These are phyloP conservation scores for Moringa oleifera DNA, from an alignment of 345 rosid species.

Conservation along the genomic window DNA sequence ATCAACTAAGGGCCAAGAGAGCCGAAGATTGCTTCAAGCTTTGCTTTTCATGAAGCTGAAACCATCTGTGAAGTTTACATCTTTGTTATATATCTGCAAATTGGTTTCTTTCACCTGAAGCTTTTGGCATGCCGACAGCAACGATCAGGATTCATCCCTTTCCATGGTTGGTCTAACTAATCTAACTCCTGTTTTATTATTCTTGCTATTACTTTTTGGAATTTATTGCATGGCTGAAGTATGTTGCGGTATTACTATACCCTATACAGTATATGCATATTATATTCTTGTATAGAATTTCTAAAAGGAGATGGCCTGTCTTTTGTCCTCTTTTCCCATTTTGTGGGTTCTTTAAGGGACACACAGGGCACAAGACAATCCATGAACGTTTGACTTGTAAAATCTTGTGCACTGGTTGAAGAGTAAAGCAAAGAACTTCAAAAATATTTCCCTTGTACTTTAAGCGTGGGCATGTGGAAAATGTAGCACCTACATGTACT, in stretches of 20 bases:
- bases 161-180: slow-evolving; percentile 32
- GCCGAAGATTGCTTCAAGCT: slow-evolving; percentile 15
- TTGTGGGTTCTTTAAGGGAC: slow-evolving; percentile 14
- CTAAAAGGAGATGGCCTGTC: background rate
- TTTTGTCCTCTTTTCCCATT: slow-evolving; percentile 1
- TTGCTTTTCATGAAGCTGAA: slow-evolving; percentile 25
- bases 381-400: slow-evolving; percentile 35
- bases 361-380: slow-evolving; percentile 15
- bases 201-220: background rate
- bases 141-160: slow-evolving; percentile 23
- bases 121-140: slow-evolving; percentile 18
- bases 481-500: slow-evolving; percentile 66
- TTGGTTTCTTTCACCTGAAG: slow-evolving; percentile 43
- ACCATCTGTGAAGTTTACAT: slow-evolving; percentile 23
- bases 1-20: slow-evolving; percentile 6
- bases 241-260: background rate
- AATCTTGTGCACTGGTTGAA: slow-evolving; percentile 37
- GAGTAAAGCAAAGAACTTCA: slow-evolving; percentile 83
- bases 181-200: slow-evolving; percentile 20
- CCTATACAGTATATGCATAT: slow-evolving; percentile 13
- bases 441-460: slow-evolving; percentile 73
- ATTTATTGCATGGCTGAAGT: slow-evolving; percentile 5
- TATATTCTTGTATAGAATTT: slow-evolving; percentile 8
- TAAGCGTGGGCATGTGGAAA: slow-evolving; percentile 61
- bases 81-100: slow-evolving; percentile 14